These are phyloP conservation scores for Pseudogymnoascus sp. DNA, from an alignment of 2,329 filamentous ascomycete species.

Conservation along the genomic window DNA sequence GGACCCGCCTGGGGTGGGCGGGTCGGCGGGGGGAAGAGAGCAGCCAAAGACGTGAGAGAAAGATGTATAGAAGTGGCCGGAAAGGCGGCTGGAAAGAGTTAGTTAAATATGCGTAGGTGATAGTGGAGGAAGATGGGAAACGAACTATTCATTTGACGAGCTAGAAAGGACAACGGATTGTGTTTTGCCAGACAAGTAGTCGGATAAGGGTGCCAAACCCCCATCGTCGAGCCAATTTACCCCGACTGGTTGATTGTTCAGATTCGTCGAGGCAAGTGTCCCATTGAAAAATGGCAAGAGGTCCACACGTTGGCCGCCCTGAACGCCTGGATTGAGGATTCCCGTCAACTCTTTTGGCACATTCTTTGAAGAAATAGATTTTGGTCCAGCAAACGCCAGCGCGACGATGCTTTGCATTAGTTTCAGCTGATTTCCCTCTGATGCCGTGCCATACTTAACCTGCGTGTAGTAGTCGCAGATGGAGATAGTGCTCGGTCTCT, in stretches of 20 bases:
- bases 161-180: constrained; percentile 18
- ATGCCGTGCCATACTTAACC: constrained; percentile 20
- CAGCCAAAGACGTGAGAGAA: constrained; percentile 26
- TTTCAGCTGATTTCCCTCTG: constrained; percentile 21
- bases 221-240: constrained; percentile 29
- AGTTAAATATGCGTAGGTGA: neutral
- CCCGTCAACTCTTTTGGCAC: constrained; percentile 20
- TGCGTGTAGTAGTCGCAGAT: constrained; percentile 29
- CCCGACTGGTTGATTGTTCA: constrained; percentile 22
- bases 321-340: constrained; percentile 25
- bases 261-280: constrained; percentile 23
- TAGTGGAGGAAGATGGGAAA: neutral
- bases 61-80: constrained; percentile 25
- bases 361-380: constrained; percentile 13
- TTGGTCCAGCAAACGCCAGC: constrained; percentile 24
- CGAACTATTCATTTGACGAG: constrained; percentile 26
- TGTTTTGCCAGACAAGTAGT: constrained; percentile 23
- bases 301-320: constrained; percentile 18
- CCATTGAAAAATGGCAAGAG: constrained; percentile 28
- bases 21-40: constrained; percentile 17
- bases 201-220: constrained; percentile 20
- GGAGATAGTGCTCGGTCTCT: constrained; percentile 23
- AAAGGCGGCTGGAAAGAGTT: constrained; percentile 20
- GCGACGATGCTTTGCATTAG: constrained; percentile 26
- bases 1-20: constrained; percentile 15